Conservation (phyloP, 768 basidiomycete species). For the Lentinula sp. region DNA sequence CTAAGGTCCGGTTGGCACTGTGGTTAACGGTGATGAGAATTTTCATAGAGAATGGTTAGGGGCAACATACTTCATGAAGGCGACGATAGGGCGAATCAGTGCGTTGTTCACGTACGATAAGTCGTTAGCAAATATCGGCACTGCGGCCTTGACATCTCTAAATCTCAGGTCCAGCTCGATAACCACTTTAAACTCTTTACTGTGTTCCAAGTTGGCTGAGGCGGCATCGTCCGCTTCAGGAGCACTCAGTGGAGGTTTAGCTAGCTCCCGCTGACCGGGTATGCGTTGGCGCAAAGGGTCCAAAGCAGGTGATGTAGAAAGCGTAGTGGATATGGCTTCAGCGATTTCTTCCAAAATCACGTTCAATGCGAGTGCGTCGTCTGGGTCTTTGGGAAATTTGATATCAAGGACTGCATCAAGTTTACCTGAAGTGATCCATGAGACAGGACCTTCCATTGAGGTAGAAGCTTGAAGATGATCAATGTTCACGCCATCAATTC, state of each 20-base stretch:
- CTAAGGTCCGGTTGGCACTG: constrained; percentile 88
- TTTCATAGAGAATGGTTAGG: not conserved
- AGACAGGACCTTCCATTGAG: constrained; percentile 82
- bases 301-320: constrained; percentile 37
- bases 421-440: constrained; percentile 97
- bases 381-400: constrained; percentile 83
- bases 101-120: constrained; percentile 91
- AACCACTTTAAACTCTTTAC: constrained; percentile 47
- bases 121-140: constrained; percentile 87
- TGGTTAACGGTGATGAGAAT: constrained; percentile 9
- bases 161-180: constrained; percentile 95
- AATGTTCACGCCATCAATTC: constrained; percentile 94
- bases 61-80: constrained; percentile 87
- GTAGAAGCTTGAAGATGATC: constrained; percentile 89
- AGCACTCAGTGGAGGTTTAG: constrained; percentile 77
- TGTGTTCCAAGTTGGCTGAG: constrained; percentile 19
- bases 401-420: constrained; percentile 96
- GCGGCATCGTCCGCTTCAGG: constrained; percentile 43
- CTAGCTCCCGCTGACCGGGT: constrained; percentile 82
- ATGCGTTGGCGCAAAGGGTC: constrained; percentile 45
- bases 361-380: constrained; percentile 65
- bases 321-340: constrained; percentile 70
- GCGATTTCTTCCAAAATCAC: constrained; percentile 87
- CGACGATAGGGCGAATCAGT: constrained; percentile 90
- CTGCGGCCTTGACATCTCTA: constrained; percentile 90